These are phyloP conservation scores for Bacidia gigantensis DNA, from an alignment of 495 filamentous ascomycete genomes.

Conservation along the genomic window DNA sequence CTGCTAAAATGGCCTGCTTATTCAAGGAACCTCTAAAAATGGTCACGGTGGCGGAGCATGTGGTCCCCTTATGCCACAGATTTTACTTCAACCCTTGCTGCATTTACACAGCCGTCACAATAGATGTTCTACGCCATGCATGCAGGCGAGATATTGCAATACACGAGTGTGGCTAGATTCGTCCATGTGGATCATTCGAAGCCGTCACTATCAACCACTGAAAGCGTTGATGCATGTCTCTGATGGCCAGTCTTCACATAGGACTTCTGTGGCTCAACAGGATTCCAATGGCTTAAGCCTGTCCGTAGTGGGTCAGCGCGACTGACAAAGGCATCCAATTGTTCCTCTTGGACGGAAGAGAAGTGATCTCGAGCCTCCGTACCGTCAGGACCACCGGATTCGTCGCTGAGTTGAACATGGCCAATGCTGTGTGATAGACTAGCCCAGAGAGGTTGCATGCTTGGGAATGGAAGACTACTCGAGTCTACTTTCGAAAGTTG, in stretches of 20 bases:
- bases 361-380: neutral
- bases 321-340: slow-evolving; percentile 1
- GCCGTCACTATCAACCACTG: neutral
- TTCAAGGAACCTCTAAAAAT: no score
- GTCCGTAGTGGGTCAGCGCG: neutral
- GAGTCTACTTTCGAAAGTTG: neutral
- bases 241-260: neutral
- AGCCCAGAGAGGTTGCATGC: slow-evolving; percentile 12
- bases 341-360: neutral
- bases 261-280: neutral
- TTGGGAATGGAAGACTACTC: slow-evolving; percentile 8
- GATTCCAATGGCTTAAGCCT: neutral
- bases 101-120: no score
- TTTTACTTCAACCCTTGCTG: no score
- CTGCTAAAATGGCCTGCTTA: no score
- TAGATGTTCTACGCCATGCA: no score
- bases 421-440: neutral
- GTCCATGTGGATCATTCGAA: neutral
- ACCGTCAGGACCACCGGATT: neutral
- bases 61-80: no score
- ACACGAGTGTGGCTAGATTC: neutral
- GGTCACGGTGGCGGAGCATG: no score
- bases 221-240: neutral
- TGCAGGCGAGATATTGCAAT: neutral
- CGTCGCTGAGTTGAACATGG: neutral